These are phyloP conservation scores for Beauveria varroae DNA, from an alignment of 2,329 filamentous ascomycete genomes.

Conservation along the genomic window DNA sequence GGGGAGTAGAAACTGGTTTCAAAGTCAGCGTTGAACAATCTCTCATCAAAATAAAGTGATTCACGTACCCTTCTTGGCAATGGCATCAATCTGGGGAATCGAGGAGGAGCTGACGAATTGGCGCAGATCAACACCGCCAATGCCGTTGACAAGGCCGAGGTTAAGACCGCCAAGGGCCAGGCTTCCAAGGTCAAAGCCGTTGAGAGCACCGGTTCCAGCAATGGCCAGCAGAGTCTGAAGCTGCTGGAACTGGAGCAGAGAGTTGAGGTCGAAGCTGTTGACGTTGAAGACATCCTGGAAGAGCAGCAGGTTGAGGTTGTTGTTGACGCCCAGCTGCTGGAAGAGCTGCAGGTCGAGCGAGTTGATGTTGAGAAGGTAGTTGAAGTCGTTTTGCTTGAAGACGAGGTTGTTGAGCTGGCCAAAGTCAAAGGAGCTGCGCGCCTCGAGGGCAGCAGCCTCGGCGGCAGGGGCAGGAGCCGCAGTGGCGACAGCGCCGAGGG, in stretches of 20 bases:
- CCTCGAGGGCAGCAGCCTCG: constrained; percentile 26
- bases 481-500: constrained; percentile 35
- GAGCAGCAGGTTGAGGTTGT: constrained; percentile 37
- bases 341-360: constrained; percentile 36
- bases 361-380: constrained; percentile 42
- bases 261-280: constrained; percentile 33
- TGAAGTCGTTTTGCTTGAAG: constrained; percentile 33
- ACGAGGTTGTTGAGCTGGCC: constrained; percentile 31
- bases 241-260: constrained; percentile 33
- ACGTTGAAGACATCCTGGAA: constrained; percentile 36
- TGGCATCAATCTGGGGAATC: constrained; percentile 21
- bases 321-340: constrained; percentile 29
- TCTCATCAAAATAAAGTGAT: background rate
- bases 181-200: constrained; percentile 20
- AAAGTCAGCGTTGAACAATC: background rate
- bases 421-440: constrained; percentile 31
- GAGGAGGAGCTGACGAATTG: constrained; percentile 23
- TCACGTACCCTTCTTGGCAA: constrained; percentile 20
- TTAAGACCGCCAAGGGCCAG: constrained; percentile 21
- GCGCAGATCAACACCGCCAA: constrained; percentile 21
- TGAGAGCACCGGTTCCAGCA: constrained; percentile 23
- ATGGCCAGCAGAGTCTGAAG: constrained; percentile 31
- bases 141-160: constrained; percentile 22
- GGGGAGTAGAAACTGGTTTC: constrained; percentile 3
- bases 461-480: constrained; percentile 33